Evolutionary conservation across 2,329 filamentous ascomycete species (phyloP).

Genomic region (Arthrobotrys iridis): DNA sequence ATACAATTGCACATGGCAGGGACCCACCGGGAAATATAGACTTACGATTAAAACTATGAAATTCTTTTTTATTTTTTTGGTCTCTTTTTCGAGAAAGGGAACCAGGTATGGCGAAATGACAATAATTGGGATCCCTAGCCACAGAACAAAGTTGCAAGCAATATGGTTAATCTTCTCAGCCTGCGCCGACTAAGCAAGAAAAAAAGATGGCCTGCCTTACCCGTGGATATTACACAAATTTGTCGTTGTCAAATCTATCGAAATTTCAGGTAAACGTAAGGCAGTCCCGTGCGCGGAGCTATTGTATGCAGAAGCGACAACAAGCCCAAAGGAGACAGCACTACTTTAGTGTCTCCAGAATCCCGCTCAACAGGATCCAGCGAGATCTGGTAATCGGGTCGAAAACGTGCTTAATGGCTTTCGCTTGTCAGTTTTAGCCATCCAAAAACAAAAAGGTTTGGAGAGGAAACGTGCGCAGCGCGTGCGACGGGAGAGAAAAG

Average conservation of each 20-base stretch:
- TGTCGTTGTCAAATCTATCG: slow-evolving; percentile 9
- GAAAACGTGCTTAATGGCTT: slow-evolving; percentile 45
- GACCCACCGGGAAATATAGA: slow-evolving; percentile 3
- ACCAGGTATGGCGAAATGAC: not conserved
- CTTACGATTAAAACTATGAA: slow-evolving; percentile 6
- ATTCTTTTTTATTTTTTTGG: not conserved
- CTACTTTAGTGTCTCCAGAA: slow-evolving; percentile 3
- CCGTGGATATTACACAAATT: not conserved
- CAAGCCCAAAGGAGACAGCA: too few relatives aligned
- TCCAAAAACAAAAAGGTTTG: slow-evolving; percentile 10
- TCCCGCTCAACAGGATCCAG: slow-evolving; percentile 43
- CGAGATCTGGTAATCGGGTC: slow-evolving; percentile 29
- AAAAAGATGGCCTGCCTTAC: not conserved
- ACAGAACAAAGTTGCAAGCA: slow-evolving; percentile 21
- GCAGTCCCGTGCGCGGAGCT: slow-evolving; percentile 37
- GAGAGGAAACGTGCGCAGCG: slow-evolving; percentile 19
- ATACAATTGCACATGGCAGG: slow-evolving; percentile 35
- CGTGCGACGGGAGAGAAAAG: not conserved
- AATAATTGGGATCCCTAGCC: slow-evolving; percentile 30
- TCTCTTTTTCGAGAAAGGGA: not conserved
- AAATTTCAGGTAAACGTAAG: slow-evolving; percentile 25
- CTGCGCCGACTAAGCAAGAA: not conserved
- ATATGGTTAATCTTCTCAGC: slow-evolving; percentile 46
- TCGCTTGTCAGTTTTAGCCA: slow-evolving; percentile 40
- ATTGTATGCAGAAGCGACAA: slow-evolving; percentile 24